phyloP scores from a whole-genome alignment of 2,329 filamentous ascomycete genomes.

The Aspergillus ibericus region DNA sequence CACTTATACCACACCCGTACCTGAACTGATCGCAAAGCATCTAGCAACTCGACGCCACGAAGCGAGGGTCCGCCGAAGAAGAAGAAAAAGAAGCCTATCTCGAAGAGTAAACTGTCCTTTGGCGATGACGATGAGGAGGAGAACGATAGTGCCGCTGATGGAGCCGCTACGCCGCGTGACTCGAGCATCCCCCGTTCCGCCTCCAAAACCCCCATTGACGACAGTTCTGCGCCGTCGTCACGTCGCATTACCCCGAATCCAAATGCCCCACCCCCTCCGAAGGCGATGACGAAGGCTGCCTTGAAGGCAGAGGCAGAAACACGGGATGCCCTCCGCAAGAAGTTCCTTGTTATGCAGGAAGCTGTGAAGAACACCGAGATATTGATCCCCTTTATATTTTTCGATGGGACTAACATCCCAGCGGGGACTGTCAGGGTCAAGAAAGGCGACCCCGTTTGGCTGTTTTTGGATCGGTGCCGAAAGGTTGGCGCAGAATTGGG shows the following conservation, averaged over 20 bases:
- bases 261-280: constrained; percentile 59
- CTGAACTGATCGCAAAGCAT: constrained; percentile 56
- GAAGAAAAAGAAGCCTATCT: constrained; percentile 60
- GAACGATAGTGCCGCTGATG: constrained; percentile 39
- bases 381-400: constrained; percentile 91
- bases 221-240: constrained; percentile 26
- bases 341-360: constrained; percentile 82
- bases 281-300: constrained; percentile 72
- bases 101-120: constrained; percentile 63
- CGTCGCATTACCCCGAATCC: constrained; percentile 47
- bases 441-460: constrained; percentile 90
- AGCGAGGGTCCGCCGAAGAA: constrained; percentile 49
- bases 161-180: constrained; percentile 37
- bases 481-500: constrained; percentile 85
- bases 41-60: constrained; percentile 53
- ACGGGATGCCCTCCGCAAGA: constrained; percentile 70
- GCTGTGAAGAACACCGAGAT: constrained; percentile 87
- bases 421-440: constrained; percentile 82
- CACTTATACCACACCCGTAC: background rate
- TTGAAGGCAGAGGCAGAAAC: constrained; percentile 77
- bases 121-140: constrained; percentile 64
- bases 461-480: constrained; percentile 86
- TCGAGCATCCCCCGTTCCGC: constrained; percentile 41
- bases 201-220: constrained; percentile 37
- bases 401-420: constrained; percentile 87